Base-by-base conservation (phyloP, 2,329 filamentous ascomycete genomes). In the Fusarium sp. region DNA sequence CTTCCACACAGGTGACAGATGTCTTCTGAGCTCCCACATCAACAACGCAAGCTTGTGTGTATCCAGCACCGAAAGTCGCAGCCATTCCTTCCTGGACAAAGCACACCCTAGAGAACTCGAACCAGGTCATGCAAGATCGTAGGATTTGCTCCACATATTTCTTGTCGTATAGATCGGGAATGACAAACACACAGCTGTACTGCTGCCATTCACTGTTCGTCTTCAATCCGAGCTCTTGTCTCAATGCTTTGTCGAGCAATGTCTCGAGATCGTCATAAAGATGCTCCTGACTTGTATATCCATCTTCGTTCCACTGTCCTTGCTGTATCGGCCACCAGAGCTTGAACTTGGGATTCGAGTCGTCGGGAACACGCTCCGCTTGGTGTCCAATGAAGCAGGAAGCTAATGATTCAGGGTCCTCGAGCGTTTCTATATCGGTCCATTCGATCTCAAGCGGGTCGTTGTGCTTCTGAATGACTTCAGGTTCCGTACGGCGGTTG, bases 21-120 rank as follows among this genome's bases (percentile, higher is more conserved):
- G 96, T 98, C 84, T 99, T 99, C 76, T 98, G 94, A 1, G 96
- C 95, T 14, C 96, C 96, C 57, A 99, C 91, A 76, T 99, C 96
- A 13, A 99, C 94, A 56, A 99, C 94, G 72, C 96, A 99, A 20
- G 93, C 92, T 65, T 92, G 93, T 1, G 94, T 96, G 75, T 96
- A 97, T 10, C 96, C 96, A 6, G 95, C 96, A 14, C 96, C 96
- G 76, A 97, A 99, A 0, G 94, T 96, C 5, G 94, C 95, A 1
- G 95, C 94, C 75, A 98, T 88, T 74, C 94, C 97, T 80, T 99
- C 96, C 78, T 99, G 96, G 60, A 98, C 94, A 76, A 99, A 96
- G 77, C 92, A 96, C 47, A 97, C 90, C 56, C 91, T 90, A 66
- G 88, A 91, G 76, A 99, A 97, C 57, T 94, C 91, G 75, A 97